Conservation (phyloP, 2,329 filamentous ascomycete species). For the Hypoxylon sp. region DNA sequence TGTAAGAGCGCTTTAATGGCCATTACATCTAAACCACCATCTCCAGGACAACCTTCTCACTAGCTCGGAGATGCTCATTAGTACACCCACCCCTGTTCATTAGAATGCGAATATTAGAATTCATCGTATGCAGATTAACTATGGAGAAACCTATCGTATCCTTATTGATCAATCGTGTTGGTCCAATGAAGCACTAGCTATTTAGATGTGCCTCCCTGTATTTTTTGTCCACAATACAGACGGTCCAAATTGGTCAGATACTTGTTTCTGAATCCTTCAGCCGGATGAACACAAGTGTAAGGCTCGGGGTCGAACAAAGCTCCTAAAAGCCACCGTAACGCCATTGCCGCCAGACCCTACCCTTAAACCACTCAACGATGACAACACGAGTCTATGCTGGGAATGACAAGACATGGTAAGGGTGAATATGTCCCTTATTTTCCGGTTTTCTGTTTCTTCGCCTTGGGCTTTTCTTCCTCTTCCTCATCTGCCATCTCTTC, state of each 20-base stretch:
- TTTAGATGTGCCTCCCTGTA: slow-evolving; percentile 4
- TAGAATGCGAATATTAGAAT: not conserved
- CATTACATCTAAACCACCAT: slow-evolving; percentile 14
- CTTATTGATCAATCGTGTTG: slow-evolving; percentile 13
- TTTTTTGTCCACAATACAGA: slow-evolving; percentile 7
- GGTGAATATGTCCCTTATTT: slow-evolving; percentile 42
- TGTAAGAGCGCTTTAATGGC: slow-evolving; percentile 3
- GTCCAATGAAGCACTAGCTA: slow-evolving; percentile 14
- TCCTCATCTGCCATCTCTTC: slow-evolving; percentile 56
- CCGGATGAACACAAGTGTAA: slow-evolving; percentile 14
- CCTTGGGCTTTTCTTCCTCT: slow-evolving; percentile 58
- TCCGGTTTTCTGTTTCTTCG: slow-evolving; percentile 60
- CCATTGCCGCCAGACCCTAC: slow-evolving; percentile 33
- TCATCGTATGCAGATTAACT: not conserved
- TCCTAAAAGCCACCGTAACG: slow-evolving; percentile 38
- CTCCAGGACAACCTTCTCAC: slow-evolving; percentile 9
- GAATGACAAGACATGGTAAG: slow-evolving; percentile 15
- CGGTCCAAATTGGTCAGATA: slow-evolving; percentile 5
- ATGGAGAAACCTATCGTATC: not conserved
- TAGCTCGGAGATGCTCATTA: not conserved
- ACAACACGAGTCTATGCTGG: slow-evolving; percentile 29
- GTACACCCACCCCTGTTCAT: not conserved
- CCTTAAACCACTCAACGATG: slow-evolving; percentile 28
- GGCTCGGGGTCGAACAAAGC: slow-evolving; percentile 9
- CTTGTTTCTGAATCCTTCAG: slow-evolving; percentile 18